Conservation (phyloP, 108 stramenopile genomes). For the Pseudonitzschia pungens region DNA sequence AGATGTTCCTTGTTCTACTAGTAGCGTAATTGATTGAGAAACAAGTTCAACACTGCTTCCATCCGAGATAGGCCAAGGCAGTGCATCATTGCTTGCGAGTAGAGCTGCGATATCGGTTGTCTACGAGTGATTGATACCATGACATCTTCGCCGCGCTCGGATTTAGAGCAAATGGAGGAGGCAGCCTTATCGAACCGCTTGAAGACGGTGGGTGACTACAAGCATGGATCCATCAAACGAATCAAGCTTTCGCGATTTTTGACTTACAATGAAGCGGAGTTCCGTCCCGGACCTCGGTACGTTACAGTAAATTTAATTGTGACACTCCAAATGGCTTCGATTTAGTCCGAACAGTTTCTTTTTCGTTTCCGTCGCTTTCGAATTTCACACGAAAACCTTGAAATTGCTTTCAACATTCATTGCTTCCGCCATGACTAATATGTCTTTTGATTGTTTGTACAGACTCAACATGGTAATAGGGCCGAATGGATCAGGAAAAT, state of each 20-base stretch:
- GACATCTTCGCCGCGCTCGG: constrained; percentile 11
- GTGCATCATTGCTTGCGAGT: too few relatives aligned
- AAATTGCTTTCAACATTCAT: background rate
- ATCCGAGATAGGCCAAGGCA: too few relatives aligned
- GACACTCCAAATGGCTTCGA: background rate
- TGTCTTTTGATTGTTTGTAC: background rate
- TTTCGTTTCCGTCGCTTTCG: too few relatives aligned
- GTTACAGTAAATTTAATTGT: background rate
- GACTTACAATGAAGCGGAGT: constrained; percentile 72
- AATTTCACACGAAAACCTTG: background rate
- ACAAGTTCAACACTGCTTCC: too few relatives aligned
- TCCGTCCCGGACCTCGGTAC: constrained; percentile 71
- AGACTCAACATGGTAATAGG: constrained; percentile 93
- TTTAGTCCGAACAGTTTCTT: background rate
- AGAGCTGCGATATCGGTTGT: too few relatives aligned
- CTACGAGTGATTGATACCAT: background rate
- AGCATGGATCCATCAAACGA: constrained; percentile 71
- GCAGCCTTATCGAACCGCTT: constrained; percentile 5
- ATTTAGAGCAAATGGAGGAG: constrained; percentile 15
- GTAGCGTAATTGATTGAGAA: too few relatives aligned
- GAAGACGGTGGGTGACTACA: constrained; percentile 53
- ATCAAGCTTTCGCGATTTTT: constrained; percentile 76
- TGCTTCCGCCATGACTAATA: background rate
- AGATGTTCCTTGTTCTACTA: too few relatives aligned
- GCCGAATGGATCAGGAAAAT: constrained; percentile 96